A percentile compares a stretch with the other conserved stretches of the same genome.
These are phyloP conservation scores for Lactarius trivialis DNA, from an alignment of 768 basidiomycete genomes.

Conservation along the genomic window DNA sequence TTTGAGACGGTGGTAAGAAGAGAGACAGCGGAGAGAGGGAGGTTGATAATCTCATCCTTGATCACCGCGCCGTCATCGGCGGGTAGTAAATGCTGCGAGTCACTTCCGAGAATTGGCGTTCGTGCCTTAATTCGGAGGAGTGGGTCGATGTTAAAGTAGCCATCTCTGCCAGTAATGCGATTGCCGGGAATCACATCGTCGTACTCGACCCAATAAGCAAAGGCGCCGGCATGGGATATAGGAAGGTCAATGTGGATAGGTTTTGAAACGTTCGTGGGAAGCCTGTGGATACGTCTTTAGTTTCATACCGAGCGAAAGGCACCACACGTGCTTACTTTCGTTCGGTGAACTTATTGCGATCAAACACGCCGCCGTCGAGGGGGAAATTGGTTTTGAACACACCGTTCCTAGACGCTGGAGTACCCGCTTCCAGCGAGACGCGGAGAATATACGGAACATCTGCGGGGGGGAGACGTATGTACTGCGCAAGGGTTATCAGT, in stretches of 20 bases:
- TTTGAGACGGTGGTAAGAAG: constrained; percentile 92
- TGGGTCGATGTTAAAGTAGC: constrained; percentile 96
- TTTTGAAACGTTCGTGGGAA: constrained; percentile 82
- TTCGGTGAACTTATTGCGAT: constrained; percentile 65
- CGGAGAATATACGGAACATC: constrained; percentile 84
- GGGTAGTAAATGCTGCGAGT: constrained; percentile 46
- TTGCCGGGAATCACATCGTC: constrained; percentile 52
- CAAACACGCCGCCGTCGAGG: constrained; percentile 83
- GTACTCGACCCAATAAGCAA: constrained; percentile 93
- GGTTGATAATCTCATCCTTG: constrained; percentile 46
- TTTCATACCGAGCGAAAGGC: neutral
- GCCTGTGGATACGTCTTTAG: constrained; percentile 36
- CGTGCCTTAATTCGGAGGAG: constrained; percentile 71
- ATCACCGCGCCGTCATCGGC: constrained; percentile 47
- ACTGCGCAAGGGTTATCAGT: constrained; percentile 42
- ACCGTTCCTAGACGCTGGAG: constrained; percentile 83
- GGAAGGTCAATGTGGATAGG: constrained; percentile 92
- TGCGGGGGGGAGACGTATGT: constrained; percentile 93
- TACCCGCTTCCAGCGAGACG: constrained; percentile 87
- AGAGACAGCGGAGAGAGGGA: constrained; percentile 83
- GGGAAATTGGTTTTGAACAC: constrained; percentile 97
- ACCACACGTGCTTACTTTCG: constrained; percentile 52
- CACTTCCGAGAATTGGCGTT: constrained; percentile 59
- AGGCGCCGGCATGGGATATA: constrained; percentile 94
- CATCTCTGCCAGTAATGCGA: constrained; percentile 75